phyloP scores from a whole-genome alignment of 805 yeast genomes.

The Starmerella geochares region DNA sequence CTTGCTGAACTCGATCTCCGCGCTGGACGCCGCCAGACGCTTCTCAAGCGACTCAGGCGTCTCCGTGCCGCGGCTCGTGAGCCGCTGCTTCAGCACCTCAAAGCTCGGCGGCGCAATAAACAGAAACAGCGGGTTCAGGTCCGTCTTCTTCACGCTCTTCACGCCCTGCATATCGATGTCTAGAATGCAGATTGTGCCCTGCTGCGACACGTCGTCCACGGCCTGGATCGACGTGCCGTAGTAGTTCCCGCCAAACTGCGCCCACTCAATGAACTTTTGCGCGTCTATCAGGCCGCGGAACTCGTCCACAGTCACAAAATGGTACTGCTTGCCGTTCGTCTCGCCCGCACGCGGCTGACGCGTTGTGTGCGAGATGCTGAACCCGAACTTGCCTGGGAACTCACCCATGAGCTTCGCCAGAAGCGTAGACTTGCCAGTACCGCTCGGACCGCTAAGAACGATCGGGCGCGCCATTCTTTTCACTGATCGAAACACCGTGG shows the following conservation, averaged over 20 bases:
- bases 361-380: conserved; percentile 89
- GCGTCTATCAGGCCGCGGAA: conserved; percentile 68
- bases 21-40: conserved; percentile 76
- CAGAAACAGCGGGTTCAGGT: conserved; percentile 71
- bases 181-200: conserved; percentile 71
- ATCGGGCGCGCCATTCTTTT: conserved; percentile 55
- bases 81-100: conserved; percentile 63
- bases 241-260: conserved; percentile 94
- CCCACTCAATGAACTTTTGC: conserved; percentile 87
- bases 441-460: conserved; percentile 92
- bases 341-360: conserved; percentile 89
- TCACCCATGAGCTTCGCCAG: conserved; percentile 83
- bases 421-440: conserved; percentile 90
- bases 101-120: conserved; percentile 90
- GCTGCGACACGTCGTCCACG: conserved; percentile 55
- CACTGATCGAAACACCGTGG: not conserved
- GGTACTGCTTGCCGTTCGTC: conserved; percentile 76
- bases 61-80: conserved; percentile 89
- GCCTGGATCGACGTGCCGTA: conserved; percentile 89
- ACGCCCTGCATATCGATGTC: conserved; percentile 99
- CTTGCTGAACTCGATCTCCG: conserved; percentile 79
- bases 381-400: conserved; percentile 82
- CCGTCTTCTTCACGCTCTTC: conserved; percentile 72
- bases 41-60: conserved; percentile 72
- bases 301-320: conserved; percentile 68